Evolutionary conservation across 495 filamentous ascomycete species (phyloP).

Genomic region (Tetracladium setigerum): DNA sequence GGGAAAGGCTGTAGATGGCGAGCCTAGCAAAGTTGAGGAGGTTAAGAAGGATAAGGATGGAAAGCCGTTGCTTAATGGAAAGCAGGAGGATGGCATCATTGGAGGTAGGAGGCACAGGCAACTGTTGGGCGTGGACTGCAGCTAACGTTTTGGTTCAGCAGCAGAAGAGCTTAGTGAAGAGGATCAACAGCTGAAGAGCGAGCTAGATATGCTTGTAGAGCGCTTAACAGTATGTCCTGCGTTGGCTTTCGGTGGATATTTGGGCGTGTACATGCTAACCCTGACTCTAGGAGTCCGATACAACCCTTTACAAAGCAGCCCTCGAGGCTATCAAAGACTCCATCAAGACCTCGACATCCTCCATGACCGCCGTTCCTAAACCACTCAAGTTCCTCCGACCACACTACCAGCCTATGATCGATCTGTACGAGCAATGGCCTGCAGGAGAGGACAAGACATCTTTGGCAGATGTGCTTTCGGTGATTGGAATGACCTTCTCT

Average conservation of each 20-base stretch:
- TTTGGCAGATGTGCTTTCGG: conserved; percentile 90
- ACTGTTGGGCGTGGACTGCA: not conserved
- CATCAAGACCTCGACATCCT: conserved; percentile 98
- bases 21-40: conserved; percentile 54
- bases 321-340: conserved; percentile 92
- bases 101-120: conserved; percentile 18
- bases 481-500: conserved; percentile 98
- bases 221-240: conserved; percentile 66
- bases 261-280: conserved; percentile 1
- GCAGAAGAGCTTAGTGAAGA: conserved; percentile 92
- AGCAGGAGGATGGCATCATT: conserved; percentile 50
- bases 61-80: conserved; percentile 63
- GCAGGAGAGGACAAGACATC: conserved; percentile 77
- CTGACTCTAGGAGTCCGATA: conserved; percentile 66
- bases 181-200: conserved; percentile 94
- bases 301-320: conserved; percentile 80
- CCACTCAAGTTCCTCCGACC: conserved; percentile 96
- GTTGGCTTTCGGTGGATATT: not conserved
- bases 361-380: conserved; percentile 98
- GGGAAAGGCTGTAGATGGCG: conserved; percentile 69
- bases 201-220: conserved; percentile 98
- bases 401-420: conserved; percentile 81
- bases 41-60: conserved; percentile 59
- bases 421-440: conserved; percentile 82
- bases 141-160: conserved; percentile 22